Evolutionary conservation across 305 asterid species (phyloP), one percentile per base, ranked within the genome.

Genomic region (Plantago coronopus): DNA sequence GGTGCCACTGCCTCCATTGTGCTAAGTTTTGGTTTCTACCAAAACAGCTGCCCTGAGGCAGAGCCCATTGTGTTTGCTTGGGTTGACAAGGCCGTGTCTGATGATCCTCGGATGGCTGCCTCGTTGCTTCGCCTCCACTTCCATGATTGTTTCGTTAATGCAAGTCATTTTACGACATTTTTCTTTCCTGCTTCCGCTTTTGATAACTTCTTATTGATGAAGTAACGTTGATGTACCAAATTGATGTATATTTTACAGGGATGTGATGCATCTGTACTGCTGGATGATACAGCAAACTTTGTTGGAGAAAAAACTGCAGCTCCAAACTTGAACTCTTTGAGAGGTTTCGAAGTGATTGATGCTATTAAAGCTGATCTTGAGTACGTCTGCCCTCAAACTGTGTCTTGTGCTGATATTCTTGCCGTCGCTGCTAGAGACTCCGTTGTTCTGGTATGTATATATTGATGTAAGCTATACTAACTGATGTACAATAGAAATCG

Each of bases 361-460:
- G 81, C 86, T 19, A 86, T 87, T 31, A 93, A 93, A 72, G 82
- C 77, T 42, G 95, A 83, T 61, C 75, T 91, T 10, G 96, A 88
- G 47, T 68, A 67, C 18, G 81, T 65, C 20, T 86, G 96, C 37
- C 95, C 98, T 1, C 75, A 73, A 38, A 84, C 84, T 1, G 95
- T 91, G 12, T 86, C 98, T 5, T 91, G 98, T 72, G 95, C 97
- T 62, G 98, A 91, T 66, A 84, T 89, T 72, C 89, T 91, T 17
- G 88, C 97, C 8, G 67, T 89, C 54, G 95, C 89, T 5, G 97
- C 98, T 37, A 78, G 97, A 68, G 97, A 91, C 59, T 83, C 96
- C 7, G 96, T 86, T 18, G 79, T 91, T 53, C 63, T 86, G 71
- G 96, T 91, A 76, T 22, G 61, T 12, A 23, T 25, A 17, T 17